phyloP scores from a whole-genome alignment of 345 rosid species.

The Hypericum perforatum region DNA sequence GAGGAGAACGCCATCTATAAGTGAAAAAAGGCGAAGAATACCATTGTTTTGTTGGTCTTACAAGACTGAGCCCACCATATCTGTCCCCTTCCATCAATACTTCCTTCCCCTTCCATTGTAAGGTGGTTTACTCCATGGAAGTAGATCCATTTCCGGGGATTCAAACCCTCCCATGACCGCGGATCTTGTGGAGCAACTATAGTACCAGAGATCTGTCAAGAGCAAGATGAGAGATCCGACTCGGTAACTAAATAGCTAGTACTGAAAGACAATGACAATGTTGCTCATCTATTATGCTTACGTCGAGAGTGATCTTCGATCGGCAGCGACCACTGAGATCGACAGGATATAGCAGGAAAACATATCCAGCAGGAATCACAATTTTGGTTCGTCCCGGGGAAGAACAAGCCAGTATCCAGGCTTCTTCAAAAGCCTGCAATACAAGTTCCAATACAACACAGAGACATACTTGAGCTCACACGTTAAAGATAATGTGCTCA shows the following conservation, averaged over 20 bases:
- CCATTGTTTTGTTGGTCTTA: constrained; percentile 48
- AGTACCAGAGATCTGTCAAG: constrained; percentile 58
- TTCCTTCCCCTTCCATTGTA: constrained; percentile 65
- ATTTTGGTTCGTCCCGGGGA: constrained; percentile 35
- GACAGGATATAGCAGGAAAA: constrained; percentile 50
- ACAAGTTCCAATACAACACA: background rate
- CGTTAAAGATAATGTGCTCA: too few species aligned
- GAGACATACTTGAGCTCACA: too few species aligned
- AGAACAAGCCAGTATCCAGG: constrained; percentile 76
- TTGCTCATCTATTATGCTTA: constrained; percentile 14
- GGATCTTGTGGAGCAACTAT: constrained; percentile 77
- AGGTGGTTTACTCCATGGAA: constrained; percentile 69
- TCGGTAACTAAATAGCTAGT: background rate
- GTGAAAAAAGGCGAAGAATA: constrained; percentile 12
- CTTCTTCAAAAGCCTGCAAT: constrained; percentile 52
- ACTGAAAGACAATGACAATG: background rate
- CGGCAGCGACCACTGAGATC: constrained; percentile 68
- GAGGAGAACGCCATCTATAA: constrained; percentile 10
- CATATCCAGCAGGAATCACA: constrained; percentile 42
- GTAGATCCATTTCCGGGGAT: constrained; percentile 69
- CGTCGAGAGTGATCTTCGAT: constrained; percentile 63
- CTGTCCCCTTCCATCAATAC: constrained; percentile 69
- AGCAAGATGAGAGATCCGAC: constrained; percentile 3
- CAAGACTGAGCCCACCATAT: constrained; percentile 86
- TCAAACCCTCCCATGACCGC: constrained; percentile 55